These are phyloP conservation scores for Zymoseptoria tritici DNA, from an alignment of 2,329 filamentous ascomycete genomes.

Conservation along the genomic window DNA sequence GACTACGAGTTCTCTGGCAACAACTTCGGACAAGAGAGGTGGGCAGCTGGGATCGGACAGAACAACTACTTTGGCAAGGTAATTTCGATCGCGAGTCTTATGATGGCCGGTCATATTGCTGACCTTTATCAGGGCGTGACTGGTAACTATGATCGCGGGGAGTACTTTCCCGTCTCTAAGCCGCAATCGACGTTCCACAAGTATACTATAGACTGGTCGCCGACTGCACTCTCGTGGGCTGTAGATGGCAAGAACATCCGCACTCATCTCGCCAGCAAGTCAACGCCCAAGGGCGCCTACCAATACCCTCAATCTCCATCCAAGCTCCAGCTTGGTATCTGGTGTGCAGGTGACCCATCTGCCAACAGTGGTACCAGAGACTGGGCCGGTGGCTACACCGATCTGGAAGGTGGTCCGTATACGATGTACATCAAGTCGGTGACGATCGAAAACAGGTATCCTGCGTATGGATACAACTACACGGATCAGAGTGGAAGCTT, in stretches of 20 bases:
- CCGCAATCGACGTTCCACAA: conserved; percentile 52
- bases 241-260: conserved; percentile 48
- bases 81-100: not conserved
- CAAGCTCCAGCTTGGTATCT: conserved; percentile 14
- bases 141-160: conserved; percentile 43
- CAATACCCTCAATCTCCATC: conserved; percentile 18
- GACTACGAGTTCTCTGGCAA: conserved; percentile 43
- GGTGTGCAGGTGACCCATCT: conserved; percentile 8
- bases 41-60: conserved; percentile 29
- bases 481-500: conserved; percentile 8
- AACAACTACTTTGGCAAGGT: conserved; percentile 49
- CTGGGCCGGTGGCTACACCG: conserved; percentile 11
- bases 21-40: conserved; percentile 3
- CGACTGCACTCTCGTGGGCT: conserved; percentile 56
- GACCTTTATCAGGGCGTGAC: conserved; percentile 36
- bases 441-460: conserved; percentile 5
- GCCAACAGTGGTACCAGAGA: conserved; percentile 3
- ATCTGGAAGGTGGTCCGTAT: conserved; percentile 8
- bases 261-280: conserved; percentile 29
- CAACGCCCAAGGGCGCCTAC: conserved; percentile 3
- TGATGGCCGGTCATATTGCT: not conserved
- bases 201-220: conserved; percentile 63
- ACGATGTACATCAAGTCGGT: conserved; percentile 9
- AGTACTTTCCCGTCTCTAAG: conserved; percentile 31
- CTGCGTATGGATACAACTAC: conserved; percentile 5